Percentiles rank a stretch among this genome's conserved stretches.
These are phyloP conservation scores for Hyphopichia pseudoburtonii DNA, from an alignment of 1,139 yeast species.

Conservation along the genomic window DNA sequence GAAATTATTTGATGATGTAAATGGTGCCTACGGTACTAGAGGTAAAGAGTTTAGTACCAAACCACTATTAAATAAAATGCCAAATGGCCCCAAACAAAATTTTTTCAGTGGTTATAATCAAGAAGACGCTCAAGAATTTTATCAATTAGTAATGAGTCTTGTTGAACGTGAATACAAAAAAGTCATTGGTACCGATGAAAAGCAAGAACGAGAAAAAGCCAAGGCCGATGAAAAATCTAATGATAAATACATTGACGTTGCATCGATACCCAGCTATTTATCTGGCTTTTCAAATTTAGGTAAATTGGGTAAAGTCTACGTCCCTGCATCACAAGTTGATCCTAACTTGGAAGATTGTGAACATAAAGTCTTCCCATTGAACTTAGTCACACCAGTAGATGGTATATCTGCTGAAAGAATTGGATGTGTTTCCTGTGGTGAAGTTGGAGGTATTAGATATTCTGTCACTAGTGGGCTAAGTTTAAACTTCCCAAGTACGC, in stretches of 20 bases:
- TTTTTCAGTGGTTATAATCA: conserved; percentile 82
- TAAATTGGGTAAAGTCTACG: conserved; percentile 58
- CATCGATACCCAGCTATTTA: conserved; percentile 22
- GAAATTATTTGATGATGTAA: conserved; percentile 51
- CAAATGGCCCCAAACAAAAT: conserved; percentile 75
- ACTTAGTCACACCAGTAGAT: conserved; percentile 82
- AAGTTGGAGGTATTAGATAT: conserved; percentile 85
- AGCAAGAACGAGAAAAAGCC: no score
- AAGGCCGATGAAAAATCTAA: conserved; percentile 1
- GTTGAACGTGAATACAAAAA: conserved; percentile 64
- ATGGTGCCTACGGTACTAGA: conserved; percentile 53
- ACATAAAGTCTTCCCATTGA: conserved; percentile 49
- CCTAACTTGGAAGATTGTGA: conserved; percentile 51
- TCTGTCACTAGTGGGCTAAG: conserved; percentile 82
- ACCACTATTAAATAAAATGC: conserved; percentile 65
- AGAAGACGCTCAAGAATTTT: conserved; percentile 94
- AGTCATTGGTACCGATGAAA: conserved; percentile 10
- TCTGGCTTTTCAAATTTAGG: conserved; percentile 56
- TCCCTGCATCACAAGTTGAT: conserved; percentile 73
- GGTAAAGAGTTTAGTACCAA: conserved; percentile 68
- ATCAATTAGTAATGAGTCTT: conserved; percentile 73
- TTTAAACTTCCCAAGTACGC: conserved; percentile 54
- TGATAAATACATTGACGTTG: conserved; percentile 21
- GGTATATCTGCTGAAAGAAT: conserved; percentile 85
- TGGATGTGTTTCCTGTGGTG: conserved; percentile 88